Conservation (phyloP, 169 alveolate species). For the Cryptosporidium baileyi region DNA sequence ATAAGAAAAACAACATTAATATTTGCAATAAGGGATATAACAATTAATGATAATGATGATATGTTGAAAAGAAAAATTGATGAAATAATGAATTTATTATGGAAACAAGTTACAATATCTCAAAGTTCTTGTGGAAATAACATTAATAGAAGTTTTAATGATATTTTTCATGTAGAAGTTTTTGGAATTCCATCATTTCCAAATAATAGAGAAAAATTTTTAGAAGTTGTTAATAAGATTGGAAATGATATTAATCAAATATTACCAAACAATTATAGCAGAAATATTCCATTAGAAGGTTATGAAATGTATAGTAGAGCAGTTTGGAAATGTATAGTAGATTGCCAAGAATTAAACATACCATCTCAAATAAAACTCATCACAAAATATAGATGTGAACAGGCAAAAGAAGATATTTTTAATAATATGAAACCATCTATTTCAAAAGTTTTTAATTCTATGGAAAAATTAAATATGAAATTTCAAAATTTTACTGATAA, state of each 20-base stretch:
- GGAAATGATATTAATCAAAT: neutral
- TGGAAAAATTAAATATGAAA: conserved; percentile 6
- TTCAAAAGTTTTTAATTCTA: neutral
- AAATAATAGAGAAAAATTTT: conserved; percentile 6
- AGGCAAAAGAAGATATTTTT: conserved; percentile 24
- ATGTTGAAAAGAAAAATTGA: conserved; percentile 36
- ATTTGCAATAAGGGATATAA: conserved; percentile 49
- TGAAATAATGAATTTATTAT: conserved; percentile 21
- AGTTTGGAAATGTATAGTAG: conserved; percentile 71
- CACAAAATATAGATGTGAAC: conserved; percentile 43
- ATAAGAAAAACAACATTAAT: conserved; percentile 12
- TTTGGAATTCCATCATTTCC: conserved; percentile 67
- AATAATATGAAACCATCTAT: neutral
- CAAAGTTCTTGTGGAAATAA: neutral
- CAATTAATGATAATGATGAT: conserved; percentile 31
- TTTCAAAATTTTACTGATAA: neutral
- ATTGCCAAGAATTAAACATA: conserved; percentile 44
- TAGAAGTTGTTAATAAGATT: neutral
- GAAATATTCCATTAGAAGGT: conserved; percentile 88
- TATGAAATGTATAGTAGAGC: conserved; percentile 78
- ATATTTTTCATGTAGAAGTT: conserved; percentile 31
- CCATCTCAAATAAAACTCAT: conserved; percentile 60
- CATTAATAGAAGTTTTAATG: neutral
- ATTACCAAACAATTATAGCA: conserved; percentile 74
- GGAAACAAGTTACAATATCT: conserved; percentile 5